Percentiles rank a stretch among this genome's conserved stretches.
Evolutionary conservation across 306 rosid genomes (phyloP).

Genomic region (Arachis stenosperma): DNA sequence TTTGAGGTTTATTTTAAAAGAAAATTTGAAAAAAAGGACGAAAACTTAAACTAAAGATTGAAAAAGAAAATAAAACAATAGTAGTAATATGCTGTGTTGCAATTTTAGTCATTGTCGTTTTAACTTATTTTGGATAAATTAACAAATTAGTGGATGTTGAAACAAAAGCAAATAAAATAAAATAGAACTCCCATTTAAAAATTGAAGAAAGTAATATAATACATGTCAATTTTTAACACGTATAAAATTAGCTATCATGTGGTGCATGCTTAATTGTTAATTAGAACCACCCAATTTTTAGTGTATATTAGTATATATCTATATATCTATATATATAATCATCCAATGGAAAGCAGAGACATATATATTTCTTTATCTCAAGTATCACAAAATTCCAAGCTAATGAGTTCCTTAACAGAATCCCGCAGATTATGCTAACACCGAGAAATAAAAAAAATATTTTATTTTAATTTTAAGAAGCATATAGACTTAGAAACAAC

Average conservation of each 20-base stretch:
- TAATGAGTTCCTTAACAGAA: background rate
- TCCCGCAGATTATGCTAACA: conserved; percentile 1
- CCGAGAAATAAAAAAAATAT: background rate
- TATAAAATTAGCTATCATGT: background rate
- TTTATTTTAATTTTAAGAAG: background rate
- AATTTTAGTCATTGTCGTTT: background rate
- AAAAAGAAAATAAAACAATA: too few relatives aligned
- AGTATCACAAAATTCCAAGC: background rate
- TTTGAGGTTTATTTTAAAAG: background rate
- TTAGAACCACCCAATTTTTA: too few relatives aligned
- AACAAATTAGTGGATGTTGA: too few relatives aligned
- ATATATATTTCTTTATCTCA: background rate
- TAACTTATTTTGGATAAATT: too few relatives aligned
- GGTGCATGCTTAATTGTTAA: background rate
- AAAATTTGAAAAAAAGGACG: background rate
- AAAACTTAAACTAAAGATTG: too few relatives aligned
- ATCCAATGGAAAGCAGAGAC: background rate
- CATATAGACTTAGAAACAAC: background rate
- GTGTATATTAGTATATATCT: background rate
- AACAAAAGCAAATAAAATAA: too few relatives aligned
- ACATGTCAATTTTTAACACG: too few relatives aligned
- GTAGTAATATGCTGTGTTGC: background rate
- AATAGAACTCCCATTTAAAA: too few relatives aligned
- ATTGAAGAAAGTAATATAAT: too few relatives aligned
- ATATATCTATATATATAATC: too few relatives aligned